Conservation (phyloP, 352 stramenopile species). For the Pythium sp. region DNA sequence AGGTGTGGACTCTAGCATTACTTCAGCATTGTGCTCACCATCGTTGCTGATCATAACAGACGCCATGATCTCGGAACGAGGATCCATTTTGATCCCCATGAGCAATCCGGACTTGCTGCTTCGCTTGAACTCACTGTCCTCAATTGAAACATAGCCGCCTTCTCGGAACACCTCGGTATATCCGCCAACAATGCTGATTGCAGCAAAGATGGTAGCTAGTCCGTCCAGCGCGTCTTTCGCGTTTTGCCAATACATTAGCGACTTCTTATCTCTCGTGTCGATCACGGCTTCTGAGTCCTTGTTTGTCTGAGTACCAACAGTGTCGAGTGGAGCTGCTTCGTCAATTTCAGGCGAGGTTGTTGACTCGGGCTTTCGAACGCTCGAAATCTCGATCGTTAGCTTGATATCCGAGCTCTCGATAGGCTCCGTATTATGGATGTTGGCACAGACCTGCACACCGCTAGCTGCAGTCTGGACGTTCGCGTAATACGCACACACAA, state of each 20-base stretch:
- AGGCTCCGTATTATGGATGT: slow-evolving; percentile 21
- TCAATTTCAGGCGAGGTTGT: slow-evolving; percentile 63
- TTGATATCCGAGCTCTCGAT: slow-evolving; percentile 23
- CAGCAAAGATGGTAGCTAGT: slow-evolving; percentile 53
- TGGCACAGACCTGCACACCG: not conserved
- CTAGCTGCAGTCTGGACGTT: slow-evolving; percentile 17
- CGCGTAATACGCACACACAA: slow-evolving; percentile 67
- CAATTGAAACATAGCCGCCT: slow-evolving; percentile 52
- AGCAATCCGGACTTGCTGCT: slow-evolving; percentile 27
- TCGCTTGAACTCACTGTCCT: slow-evolving; percentile 36
- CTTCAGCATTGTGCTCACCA: not conserved
- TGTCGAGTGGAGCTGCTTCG: slow-evolving; percentile 18
- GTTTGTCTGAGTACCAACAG: not conserved
- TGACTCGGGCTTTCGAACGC: slow-evolving; percentile 53
- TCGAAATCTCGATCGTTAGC: slow-evolving; percentile 18
- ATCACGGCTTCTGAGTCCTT: slow-evolving; percentile 20
- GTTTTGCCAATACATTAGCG: slow-evolving; percentile 66
- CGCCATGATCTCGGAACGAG: slow-evolving; percentile 38
- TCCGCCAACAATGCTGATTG: slow-evolving; percentile 70
- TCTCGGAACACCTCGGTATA: slow-evolving; percentile 72
- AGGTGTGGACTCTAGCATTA: not conserved
- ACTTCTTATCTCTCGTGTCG: slow-evolving; percentile 60
- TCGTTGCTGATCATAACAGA: slow-evolving; percentile 16
- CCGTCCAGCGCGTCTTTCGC: slow-evolving; percentile 68
- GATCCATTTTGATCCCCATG: slow-evolving; percentile 36